These are phyloP conservation scores for Epichloe brachyelytri DNA, from an alignment of 2,329 filamentous ascomycete species.

Conservation along the genomic window DNA sequence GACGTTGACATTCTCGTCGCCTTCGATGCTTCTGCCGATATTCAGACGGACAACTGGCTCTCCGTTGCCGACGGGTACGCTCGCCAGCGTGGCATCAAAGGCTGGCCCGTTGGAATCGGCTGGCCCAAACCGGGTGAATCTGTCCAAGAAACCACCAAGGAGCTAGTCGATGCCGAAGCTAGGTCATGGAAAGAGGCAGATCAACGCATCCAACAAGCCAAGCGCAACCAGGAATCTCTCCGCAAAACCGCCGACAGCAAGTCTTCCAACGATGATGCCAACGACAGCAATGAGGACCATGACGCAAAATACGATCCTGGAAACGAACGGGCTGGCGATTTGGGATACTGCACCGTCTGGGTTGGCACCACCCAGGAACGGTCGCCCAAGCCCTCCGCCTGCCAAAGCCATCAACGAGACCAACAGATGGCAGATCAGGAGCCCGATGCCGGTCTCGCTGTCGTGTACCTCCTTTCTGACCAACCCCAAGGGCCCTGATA, in stretches of 20 bases:
- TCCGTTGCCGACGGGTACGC: slow-evolving; percentile 90
- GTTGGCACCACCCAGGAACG: slow-evolving; percentile 73
- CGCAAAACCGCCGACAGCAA: slow-evolving; percentile 11
- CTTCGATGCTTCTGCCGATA: slow-evolving; percentile 90
- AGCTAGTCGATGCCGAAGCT: slow-evolving; percentile 55
- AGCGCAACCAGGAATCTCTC: slow-evolving; percentile 28
- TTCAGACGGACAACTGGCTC: slow-evolving; percentile 91
- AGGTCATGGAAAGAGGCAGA: slow-evolving; percentile 47
- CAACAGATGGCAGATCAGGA: slow-evolving; percentile 53
- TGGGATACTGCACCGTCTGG: slow-evolving; percentile 93
- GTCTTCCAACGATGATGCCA: slow-evolving; percentile 10
- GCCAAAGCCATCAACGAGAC: slow-evolving; percentile 46
- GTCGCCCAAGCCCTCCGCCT: slow-evolving; percentile 37
- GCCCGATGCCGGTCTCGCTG: slow-evolving; percentile 70
- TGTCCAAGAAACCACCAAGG: slow-evolving; percentile 44
- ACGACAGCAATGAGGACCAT: slow-evolving; percentile 13
- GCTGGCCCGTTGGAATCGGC: slow-evolving; percentile 89
- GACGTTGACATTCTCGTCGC: slow-evolving; percentile 83
- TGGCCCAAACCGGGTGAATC: slow-evolving; percentile 62
- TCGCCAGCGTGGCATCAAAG: slow-evolving; percentile 75
- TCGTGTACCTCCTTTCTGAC: slow-evolving; percentile 79
- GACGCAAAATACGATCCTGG: slow-evolving; percentile 28
- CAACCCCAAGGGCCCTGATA: slow-evolving; percentile 64
- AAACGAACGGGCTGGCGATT: slow-evolving; percentile 39
- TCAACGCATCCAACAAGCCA: slow-evolving; percentile 49